Evolutionary conservation across 768 basidiomycete species (phyloP).

Genomic region (Trametes coccinea): DNA sequence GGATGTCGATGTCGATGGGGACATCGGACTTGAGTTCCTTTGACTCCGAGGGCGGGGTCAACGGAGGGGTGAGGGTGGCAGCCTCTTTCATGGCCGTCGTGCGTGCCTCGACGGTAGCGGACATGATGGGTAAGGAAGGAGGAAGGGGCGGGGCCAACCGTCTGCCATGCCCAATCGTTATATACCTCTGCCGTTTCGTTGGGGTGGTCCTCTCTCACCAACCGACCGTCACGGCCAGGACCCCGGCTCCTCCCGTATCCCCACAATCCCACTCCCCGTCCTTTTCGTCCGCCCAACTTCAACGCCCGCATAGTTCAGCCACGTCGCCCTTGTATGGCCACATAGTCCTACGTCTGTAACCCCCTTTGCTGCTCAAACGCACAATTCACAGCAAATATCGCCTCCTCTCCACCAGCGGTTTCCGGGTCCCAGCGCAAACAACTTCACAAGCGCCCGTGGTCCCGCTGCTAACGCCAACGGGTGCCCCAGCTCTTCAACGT

Average conservation of each 20-base stretch:
- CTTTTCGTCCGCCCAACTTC: background rate
- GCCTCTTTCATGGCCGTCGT: conserved; percentile 26
- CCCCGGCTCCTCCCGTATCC: conserved; percentile 17
- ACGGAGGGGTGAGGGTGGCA: conserved; percentile 25
- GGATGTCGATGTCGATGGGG: conserved; percentile 42
- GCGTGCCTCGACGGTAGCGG: conserved; percentile 31
- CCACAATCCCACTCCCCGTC: conserved; percentile 1
- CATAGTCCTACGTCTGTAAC: no score
- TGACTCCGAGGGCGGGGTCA: conserved; percentile 19
- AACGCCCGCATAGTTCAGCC: background rate
- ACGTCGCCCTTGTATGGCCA: background rate
- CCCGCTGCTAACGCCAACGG: background rate
- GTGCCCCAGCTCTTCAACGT: background rate
- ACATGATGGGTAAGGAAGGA: conserved; percentile 29
- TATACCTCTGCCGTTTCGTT: conserved; percentile 20
- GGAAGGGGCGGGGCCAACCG: conserved; percentile 12
- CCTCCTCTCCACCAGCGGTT: conserved; percentile 1
- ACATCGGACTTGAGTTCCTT: conserved; percentile 24
- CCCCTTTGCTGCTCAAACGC: background rate
- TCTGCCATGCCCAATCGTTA: conserved; percentile 8
- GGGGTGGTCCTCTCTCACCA: conserved; percentile 13
- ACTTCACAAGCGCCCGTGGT: conserved; percentile 5
- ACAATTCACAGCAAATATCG: background rate
- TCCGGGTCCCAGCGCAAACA: conserved; percentile 15
- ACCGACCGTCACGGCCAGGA: conserved; percentile 7